Base-by-base conservation (phyloP, 768 basidiomycete genomes). In the Boletus patriciae region DNA sequence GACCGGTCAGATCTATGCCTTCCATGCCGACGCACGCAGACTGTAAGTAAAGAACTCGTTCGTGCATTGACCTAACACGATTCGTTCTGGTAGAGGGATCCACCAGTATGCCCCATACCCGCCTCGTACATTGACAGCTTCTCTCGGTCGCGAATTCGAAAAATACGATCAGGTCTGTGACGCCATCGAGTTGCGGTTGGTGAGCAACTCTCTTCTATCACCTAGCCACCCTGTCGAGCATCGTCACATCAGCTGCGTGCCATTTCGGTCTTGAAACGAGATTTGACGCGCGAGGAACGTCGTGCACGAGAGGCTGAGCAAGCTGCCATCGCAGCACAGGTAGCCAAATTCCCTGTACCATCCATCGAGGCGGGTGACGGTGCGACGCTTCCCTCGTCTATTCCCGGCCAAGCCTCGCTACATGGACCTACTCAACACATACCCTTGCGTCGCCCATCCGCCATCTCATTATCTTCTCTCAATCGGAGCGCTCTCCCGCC, bases 81-180 rank as follows among this genome's bases (percentile, higher is more conserved):
- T 19, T 21, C 27, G 15, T 54, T 48, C 31, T 31, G 29, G 9
- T 54, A 90, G 89, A 43, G 81, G 80, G 12, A 79, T 90, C 44
- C 76, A 80, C 47, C 79, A 79, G 48, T 77, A 85, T 62, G 80
- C 82, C 3, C 78, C 80, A 4, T 70, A 78, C 55, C 88, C 90
- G 25, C 88, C 89, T 11, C 83, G 75, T n/a, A 78, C 84, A 23
- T 67, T 91, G 13, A 84, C 81, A 4, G 75, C 83, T 4, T 78
- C 86, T 18, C 76, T 93, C 34, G 86, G 89, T 16, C 82, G 82
- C 37, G 88, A 90, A 65, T 75, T 91, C 4, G 88, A 92, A 67
- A 86, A 82, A 64, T 92, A 87, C 62, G 89, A 92, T 64, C 88
- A 90, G 62, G 59, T 91, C 6, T 90, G 88, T 63, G 91, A 93